These are phyloP conservation scores for Xylaria sp. DNA, from an alignment of 2,329 filamentous ascomycete genomes.

Conservation along the genomic window DNA sequence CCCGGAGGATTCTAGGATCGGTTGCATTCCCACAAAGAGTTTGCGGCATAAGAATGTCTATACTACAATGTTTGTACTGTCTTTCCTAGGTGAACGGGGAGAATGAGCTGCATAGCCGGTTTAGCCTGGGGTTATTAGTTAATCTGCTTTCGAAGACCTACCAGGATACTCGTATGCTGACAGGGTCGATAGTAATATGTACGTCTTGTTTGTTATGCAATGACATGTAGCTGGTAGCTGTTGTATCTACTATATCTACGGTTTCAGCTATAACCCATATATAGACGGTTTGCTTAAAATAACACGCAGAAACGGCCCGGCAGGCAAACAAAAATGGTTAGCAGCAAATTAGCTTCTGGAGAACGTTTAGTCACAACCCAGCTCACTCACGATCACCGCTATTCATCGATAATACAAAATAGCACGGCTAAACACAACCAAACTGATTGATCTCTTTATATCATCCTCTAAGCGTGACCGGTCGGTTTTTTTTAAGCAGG, in stretches of 20 bases:
- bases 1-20: background rate
- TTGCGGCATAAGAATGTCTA: background rate
- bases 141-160: background rate
- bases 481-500: background rate
- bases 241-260: background rate
- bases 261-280: background rate
- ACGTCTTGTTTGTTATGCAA: background rate
- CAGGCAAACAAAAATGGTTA: background rate
- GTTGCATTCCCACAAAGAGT: constrained; percentile 6
- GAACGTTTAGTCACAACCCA: background rate
- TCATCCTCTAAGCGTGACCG: background rate
- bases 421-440: background rate
- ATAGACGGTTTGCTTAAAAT: background rate
- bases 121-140: background rate
- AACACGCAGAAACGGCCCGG: background rate
- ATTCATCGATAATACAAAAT: background rate
- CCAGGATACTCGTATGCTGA: background rate
- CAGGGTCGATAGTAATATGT: background rate
- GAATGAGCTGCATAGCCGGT: constrained; percentile 20
- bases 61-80: constrained; percentile 11
- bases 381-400: background rate
- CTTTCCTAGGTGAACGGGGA: constrained; percentile 1
- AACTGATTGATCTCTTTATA: background rate
- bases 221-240: background rate
- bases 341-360: background rate